Evolutionary conservation across 495 filamentous ascomycete genomes (phyloP), one percentile per base, ranked within the genome.

Genomic region (Neurospora tetrasperma): DNA sequence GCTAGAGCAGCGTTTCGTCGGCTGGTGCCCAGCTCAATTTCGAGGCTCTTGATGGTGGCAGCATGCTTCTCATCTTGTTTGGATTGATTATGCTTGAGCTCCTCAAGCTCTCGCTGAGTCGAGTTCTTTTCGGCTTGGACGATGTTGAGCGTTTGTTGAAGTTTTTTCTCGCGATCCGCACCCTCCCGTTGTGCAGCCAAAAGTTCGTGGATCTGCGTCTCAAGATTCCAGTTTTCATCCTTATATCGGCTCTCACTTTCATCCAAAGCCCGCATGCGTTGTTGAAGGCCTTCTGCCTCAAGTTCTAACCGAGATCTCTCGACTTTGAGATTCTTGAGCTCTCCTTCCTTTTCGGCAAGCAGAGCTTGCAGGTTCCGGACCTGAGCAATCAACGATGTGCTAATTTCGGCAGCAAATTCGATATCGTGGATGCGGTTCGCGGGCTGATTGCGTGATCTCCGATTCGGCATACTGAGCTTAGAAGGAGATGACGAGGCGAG

Each of bases 151-250:
- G 83, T 85, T 75, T 92, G 91, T 69, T 85, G 88, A n/a, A 97
- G 85, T 80, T 90, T 91, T 75, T 91, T 90, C 80, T 97, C 94
- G 70, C 90, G 90, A 76, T 93, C 93, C 9, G 89, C 85, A 0
- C 91, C 86, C 11, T 96, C 94, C 77, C 88, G 90, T 66, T 88
- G 84, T 18, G 86, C 81, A 9, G 91, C 87, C 73, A 91, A 85
- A 38, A 94, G 84, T 71, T 98, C 94, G 72, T 96, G 96, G 38
- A 93, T 88, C 75, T 92, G 90, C 2, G 94, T 94, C 82, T 98
- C 96, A 59, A 99, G 86, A 73, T 91, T 92, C 96, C 96, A 99
- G 78, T 98, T 99, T 79, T 97, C 95, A 78, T 99, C 96, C 80
- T 97, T 98, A 81, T 94, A 97, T 20, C 92, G 89, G 79, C 94